Conservation (phyloP, 2,329 filamentous ascomycete genomes). For the Colletotrichum tropicale region DNA sequence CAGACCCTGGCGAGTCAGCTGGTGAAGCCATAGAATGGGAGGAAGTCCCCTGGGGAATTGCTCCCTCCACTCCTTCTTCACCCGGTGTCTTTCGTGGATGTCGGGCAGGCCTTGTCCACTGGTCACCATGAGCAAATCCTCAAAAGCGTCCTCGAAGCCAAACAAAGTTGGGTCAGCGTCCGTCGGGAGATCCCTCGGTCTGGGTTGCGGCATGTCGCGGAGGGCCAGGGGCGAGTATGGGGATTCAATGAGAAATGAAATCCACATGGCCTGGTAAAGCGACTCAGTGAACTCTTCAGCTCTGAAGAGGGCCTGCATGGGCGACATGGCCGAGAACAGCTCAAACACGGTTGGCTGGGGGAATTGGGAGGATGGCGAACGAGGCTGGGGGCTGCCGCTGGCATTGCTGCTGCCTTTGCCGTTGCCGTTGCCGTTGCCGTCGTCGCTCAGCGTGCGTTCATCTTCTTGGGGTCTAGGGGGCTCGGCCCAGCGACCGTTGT, state of each 20-base stretch:
- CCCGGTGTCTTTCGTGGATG: conserved; percentile 37
- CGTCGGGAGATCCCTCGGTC: conserved; percentile 46
- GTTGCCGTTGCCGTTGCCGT: not conserved
- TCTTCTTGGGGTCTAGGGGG: not conserved
- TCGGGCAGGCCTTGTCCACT: conserved; percentile 45
- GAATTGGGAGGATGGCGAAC: not conserved
- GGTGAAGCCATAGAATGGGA: conserved; percentile 43
- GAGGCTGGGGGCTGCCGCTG: not conserved
- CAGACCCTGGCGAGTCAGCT: conserved; percentile 21
- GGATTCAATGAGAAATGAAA: conserved; percentile 40
- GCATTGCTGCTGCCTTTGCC: not conserved
- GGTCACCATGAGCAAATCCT: conserved; percentile 58
- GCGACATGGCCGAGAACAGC: conserved; percentile 6
- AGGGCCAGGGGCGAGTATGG: conserved; percentile 51
- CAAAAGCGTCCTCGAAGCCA: conserved; percentile 62
- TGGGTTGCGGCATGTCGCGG: conserved; percentile 49
- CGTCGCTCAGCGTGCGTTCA: not conserved
- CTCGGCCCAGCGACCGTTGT: conserved; percentile 13
- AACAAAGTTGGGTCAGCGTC: conserved; percentile 43
- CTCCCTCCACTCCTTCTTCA: conserved; percentile 38
- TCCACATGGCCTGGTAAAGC: conserved; percentile 27
- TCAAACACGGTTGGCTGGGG: conserved; percentile 4
- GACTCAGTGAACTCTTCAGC: conserved; percentile 17
- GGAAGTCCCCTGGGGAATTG: conserved; percentile 47
- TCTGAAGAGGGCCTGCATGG: conserved; percentile 8